phyloP scores from a whole-genome alignment of 306 rosid genomes.

The Gynostemma pentaphyllum region DNA sequence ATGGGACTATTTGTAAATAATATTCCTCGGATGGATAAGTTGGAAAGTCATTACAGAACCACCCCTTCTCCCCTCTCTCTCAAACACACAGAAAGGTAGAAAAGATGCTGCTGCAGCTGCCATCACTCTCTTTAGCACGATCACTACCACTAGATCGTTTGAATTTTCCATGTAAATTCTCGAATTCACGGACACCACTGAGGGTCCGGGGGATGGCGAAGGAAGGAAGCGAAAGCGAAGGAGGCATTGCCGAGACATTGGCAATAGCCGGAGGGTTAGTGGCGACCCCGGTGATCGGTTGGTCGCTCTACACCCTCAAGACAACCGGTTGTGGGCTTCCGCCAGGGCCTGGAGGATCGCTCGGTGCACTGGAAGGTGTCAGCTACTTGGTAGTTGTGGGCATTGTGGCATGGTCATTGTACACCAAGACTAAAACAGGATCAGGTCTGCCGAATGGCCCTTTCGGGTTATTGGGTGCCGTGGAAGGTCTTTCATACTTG shows the following conservation, averaged over 20 bases:
- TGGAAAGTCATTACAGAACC: not conserved
- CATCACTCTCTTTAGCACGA: not conserved
- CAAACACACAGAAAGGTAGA: not conserved
- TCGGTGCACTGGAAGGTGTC: constrained; percentile 86
- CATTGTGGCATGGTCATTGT: constrained; percentile 78
- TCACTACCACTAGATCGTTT: not conserved
- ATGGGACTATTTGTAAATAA: not conserved
- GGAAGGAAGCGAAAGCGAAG: constrained; percentile 32
- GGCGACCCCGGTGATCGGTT: constrained; percentile 66
- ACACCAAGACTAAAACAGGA: constrained; percentile 71
- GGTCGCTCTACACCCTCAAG: constrained; percentile 90
- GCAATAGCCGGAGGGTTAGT: constrained; percentile 68
- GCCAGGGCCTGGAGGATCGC: constrained; percentile 83
- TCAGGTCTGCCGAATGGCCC: constrained; percentile 88
- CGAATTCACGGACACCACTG: not conserved
- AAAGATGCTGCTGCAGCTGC: constrained; percentile 1
- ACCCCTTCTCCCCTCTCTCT: not conserved
- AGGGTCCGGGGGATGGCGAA: constrained; percentile 53
- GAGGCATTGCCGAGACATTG: constrained; percentile 34
- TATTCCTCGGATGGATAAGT: constrained; percentile 7
- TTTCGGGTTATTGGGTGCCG: constrained; percentile 74
- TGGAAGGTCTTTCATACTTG: constrained; percentile 67
- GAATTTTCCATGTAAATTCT: not conserved
- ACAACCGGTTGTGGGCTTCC: constrained; percentile 90
- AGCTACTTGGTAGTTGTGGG: constrained; percentile 63